Conservation (phyloP, 2,329 filamentous ascomycete species). For the Penicillium palitans region DNA sequence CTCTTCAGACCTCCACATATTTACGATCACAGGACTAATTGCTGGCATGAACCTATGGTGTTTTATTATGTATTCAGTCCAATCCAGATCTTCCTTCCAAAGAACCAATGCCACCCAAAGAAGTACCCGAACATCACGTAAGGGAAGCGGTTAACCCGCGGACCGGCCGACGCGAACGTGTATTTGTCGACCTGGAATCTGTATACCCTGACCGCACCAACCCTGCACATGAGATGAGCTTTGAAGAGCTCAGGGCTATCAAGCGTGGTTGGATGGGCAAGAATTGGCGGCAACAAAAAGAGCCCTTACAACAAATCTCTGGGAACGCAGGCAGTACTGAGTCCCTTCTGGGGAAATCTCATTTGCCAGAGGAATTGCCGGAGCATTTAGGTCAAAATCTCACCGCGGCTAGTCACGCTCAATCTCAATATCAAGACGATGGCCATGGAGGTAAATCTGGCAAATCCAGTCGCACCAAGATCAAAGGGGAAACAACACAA, state of each 20-base stretch:
- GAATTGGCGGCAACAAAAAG: conserved; percentile 52
- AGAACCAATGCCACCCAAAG: conserved; percentile 48
- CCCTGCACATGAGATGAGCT: conserved; percentile 74
- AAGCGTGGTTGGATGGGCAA: conserved; percentile 66
- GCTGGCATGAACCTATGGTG: conserved; percentile 47
- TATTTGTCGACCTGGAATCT: conserved; percentile 81
- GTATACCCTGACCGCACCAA: conserved; percentile 78
- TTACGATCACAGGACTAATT: conserved; percentile 98
- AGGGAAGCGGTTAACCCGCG: conserved; percentile 80
- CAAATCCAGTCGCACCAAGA: conserved; percentile 71
- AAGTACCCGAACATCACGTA: conserved; percentile 70
- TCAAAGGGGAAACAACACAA: conserved; percentile 64
- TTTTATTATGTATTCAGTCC: conserved; percentile 55
- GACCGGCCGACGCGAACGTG: conserved; percentile 79
- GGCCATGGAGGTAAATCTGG: conserved; percentile 32
- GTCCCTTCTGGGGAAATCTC: conserved; percentile 13
- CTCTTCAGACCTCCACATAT: conserved; percentile 60
- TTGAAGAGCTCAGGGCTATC: conserved; percentile 85
- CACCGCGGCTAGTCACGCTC: conserved; percentile 26
- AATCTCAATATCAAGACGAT: conserved; percentile 22
- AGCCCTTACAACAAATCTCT: conserved; percentile 59
- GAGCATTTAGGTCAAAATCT: conserved; percentile 36
- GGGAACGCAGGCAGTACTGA: conserved; percentile 34
- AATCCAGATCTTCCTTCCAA: conserved; percentile 41
- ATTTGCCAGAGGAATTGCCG: conserved; percentile 28